A percentile compares a stretch with the other conserved stretches of the same genome.
Conservation (phyloP, 441 rosid genomes). For the Gossypium laxum region DNA sequence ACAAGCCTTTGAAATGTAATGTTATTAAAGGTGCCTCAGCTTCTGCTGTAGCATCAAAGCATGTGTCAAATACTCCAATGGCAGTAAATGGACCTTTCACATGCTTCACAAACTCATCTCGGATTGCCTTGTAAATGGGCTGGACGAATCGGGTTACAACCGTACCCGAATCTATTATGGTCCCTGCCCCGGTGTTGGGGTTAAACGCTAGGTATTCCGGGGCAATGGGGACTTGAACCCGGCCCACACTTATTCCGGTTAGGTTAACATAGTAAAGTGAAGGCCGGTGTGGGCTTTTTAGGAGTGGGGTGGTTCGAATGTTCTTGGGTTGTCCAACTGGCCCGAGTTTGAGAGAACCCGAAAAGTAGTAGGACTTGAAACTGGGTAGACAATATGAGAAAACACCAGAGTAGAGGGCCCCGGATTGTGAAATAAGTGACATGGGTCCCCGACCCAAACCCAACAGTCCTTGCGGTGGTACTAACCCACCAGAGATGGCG, state of each 20-base stretch:
- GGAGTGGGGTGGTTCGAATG: conserved; percentile 58
- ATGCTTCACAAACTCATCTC: conserved; percentile 71
- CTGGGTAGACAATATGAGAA: conserved; percentile 87
- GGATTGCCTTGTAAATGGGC: conserved; percentile 46
- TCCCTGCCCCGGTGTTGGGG: conserved; percentile 64
- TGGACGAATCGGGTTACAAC: conserved; percentile 61
- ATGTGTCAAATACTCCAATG: conserved; percentile 76
- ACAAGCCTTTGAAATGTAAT: conserved; percentile 45
- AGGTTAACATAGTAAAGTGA: conserved; percentile 76
- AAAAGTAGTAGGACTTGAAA: conserved; percentile 64
- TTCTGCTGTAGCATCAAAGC: conserved; percentile 44
- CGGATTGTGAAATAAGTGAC: conserved; percentile 60
- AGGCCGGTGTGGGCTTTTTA: conserved; percentile 60
- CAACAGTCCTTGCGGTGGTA: conserved; percentile 78
- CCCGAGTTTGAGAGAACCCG: conserved; percentile 76
- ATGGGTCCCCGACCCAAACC: conserved; percentile 82
- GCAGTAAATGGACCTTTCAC: conserved; percentile 51
- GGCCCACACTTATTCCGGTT: conserved; percentile 65
- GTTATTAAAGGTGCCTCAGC: conserved; percentile 43
- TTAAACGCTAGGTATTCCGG: conserved; percentile 36
- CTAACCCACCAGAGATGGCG: conserved; percentile 42
- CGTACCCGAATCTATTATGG: conserved; percentile 76
- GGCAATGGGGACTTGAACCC: conserved; percentile 36
- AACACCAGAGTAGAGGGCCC: conserved; percentile 53
- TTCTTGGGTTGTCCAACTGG: conserved; percentile 57